A percentile compares a stretch with the other conserved stretches of the same genome.
These are phyloP conservation scores for Gamsiella multidivaricata DNA, from an alignment of 192 early-diverging fungal genomes.

Conservation along the genomic window DNA sequence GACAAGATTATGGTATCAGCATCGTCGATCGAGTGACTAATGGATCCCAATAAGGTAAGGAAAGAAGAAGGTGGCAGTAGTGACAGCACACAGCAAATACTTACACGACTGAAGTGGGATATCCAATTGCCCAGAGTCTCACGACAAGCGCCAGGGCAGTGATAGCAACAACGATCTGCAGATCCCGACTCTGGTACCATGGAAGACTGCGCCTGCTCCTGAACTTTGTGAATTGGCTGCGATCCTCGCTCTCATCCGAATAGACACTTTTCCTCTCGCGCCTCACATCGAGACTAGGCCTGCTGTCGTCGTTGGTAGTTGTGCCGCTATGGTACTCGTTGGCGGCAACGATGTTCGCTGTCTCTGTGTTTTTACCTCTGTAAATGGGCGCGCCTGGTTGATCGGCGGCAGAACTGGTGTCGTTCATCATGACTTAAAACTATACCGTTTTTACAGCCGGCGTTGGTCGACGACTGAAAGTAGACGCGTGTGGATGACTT, in stretches of 20 bases:
- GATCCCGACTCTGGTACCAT: conserved; percentile 47
- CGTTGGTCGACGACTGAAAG: too few species aligned
- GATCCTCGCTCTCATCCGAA: conserved; percentile 1
- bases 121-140: conserved; percentile 53
- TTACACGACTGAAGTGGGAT: conserved; percentile 64
- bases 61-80: neutral
- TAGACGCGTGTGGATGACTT: too few species aligned
- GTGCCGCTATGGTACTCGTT: neutral
- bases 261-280: neutral
- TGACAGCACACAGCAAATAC: neutral
- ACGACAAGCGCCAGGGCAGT: conserved; percentile 52
- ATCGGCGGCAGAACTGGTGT: conserved; percentile 35
- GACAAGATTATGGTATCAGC: too few species aligned
- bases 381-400: conserved; percentile 28
- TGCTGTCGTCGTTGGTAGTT: neutral
- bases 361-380: conserved; percentile 6
- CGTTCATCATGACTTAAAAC: conserved; percentile 50
- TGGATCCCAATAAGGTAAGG: too few species aligned
- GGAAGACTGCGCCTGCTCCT: conserved; percentile 21
- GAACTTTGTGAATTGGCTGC: conserved; percentile 19
- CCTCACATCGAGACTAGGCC: conserved; percentile 8
- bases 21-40: too few species aligned
- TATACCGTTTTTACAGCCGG: too few species aligned
- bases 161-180: conserved; percentile 39
- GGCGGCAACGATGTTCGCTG: neutral